Base-by-base conservation (phyloP, 2,329 filamentous ascomycete genomes). In the Penicillium sclerotigenum region DNA sequence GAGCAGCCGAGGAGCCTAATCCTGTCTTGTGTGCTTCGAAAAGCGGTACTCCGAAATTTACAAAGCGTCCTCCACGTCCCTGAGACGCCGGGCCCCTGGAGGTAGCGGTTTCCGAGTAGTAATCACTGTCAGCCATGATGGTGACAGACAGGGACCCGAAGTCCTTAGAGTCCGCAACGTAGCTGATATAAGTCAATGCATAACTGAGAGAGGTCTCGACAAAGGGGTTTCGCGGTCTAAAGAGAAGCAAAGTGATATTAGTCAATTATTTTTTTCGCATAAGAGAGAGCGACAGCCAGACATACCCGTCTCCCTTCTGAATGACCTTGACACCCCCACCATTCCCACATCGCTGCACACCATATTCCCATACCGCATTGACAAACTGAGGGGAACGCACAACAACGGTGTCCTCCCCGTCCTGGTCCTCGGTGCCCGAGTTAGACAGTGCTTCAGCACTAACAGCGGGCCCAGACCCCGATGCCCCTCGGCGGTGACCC, bases 41-140 rank as follows among this genome's bases (percentile, higher is more conserved):
- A 34, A 99, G 83, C 6, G 86, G 83, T 16, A 93, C 87, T 41
- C 83, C 82, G 75, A 96, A 96, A 70, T 87, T 83, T 60, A 85
- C 82, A 77, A 97, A 97, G 59, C 85, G 85, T 16, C 69, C 70
- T 26, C 63, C 68, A 11, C 63, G 64, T 66, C 74, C 56, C 62
- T 66, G 69, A 56, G 65, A 68, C 24, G 68, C 71, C 56, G 68
- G 62, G 14, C 62, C 63, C 45, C 67, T 73, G 53, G 72, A 70
- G 18, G 79, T 70, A 26, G 78, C 71, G 3, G 86, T 81, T 57
- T 87, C 85, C 5, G 94, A 97, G 79, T 97, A 99, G 82, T 99
- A 99, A 78, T 95, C 90, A 69, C 94, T 92, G 76, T 97, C 91
- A 58, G 94, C 93, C 34, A 97, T 83, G 71, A 99, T 93, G 59